These are phyloP conservation scores for Mikania micrantha DNA, from an alignment of 129 eudicot genomes.

Conservation along the genomic window DNA sequence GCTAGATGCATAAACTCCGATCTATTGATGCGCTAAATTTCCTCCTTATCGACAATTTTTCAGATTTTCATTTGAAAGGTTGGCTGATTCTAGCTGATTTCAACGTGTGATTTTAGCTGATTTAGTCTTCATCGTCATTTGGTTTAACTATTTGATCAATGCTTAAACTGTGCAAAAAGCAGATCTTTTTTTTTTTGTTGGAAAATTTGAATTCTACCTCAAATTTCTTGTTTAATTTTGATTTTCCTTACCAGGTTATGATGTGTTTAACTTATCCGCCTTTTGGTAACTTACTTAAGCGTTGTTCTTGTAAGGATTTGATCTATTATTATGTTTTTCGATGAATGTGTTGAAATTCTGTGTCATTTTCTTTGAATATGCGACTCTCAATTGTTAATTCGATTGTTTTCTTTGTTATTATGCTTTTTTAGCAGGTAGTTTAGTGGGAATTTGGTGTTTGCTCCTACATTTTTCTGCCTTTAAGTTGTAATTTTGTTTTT, in stretches of 20 bases:
- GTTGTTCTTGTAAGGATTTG: slow-evolving; percentile 15
- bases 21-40: slow-evolving; percentile 14
- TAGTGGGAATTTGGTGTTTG: neutral
- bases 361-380: neutral
- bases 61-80: neutral
- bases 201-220: slow-evolving; percentile 8
- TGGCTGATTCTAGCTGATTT: neutral
- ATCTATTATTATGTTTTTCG: neutral
- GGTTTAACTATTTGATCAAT: slow-evolving; percentile 10
- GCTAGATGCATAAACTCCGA: slow-evolving; percentile 35
- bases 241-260: neutral
- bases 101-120: neutral
- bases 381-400: neutral
- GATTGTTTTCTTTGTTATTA: slow-evolving; percentile 1
- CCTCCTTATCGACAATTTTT: neutral
- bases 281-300: slow-evolving; percentile 6
- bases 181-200: slow-evolving; percentile 14
- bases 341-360: slow-evolving; percentile 21
- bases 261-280: neutral
- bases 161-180: slow-evolving; percentile 6
- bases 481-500: neutral
- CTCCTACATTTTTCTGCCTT: neutral
- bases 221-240: slow-evolving; percentile 1
- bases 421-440: slow-evolving; percentile 10
- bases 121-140: neutral